phyloP scores from a whole-genome alignment of 768 basidiomycete species.

The Serendipita indica region DNA sequence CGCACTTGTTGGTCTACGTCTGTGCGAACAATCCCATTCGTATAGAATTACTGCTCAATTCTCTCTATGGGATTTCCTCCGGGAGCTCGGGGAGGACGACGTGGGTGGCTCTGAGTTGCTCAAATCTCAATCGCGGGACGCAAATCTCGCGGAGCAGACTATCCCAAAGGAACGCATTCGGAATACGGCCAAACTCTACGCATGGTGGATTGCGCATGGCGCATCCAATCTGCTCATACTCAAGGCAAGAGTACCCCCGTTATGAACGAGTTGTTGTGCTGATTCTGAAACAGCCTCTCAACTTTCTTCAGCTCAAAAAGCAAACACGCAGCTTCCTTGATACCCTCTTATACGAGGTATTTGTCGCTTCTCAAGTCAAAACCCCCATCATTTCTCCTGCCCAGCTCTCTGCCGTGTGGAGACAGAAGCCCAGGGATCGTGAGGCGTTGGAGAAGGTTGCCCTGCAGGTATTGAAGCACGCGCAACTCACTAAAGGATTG shows the following conservation, averaged over 20 bases:
- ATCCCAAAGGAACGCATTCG: slow-evolving; percentile 42
- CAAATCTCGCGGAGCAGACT: slow-evolving; percentile 28
- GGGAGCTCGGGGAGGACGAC: slow-evolving; percentile 77
- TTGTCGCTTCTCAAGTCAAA: slow-evolving; percentile 58
- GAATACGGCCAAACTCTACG: slow-evolving; percentile 75
- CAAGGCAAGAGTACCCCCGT: slow-evolving; percentile 40
- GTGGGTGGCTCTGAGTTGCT: slow-evolving; percentile 35
- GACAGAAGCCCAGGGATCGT: slow-evolving; percentile 16
- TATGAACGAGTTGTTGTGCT: not conserved
- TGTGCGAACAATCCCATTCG: slow-evolving; percentile 63
- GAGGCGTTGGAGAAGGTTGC: slow-evolving; percentile 62
- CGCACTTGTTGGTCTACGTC: slow-evolving; percentile 70
- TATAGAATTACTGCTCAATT: slow-evolving; percentile 90
- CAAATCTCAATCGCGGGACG: slow-evolving; percentile 30
- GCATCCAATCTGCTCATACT: slow-evolving; percentile 57
- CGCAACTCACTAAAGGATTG: slow-evolving; percentile 51
- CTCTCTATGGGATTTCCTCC: slow-evolving; percentile 91
- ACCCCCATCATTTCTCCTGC: slow-evolving; percentile 41
- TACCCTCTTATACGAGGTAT: slow-evolving; percentile 51
- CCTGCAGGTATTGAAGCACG: slow-evolving; percentile 51
- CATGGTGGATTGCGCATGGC: slow-evolving; percentile 88
- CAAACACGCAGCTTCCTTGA: slow-evolving; percentile 51
- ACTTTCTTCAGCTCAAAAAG: slow-evolving; percentile 61
- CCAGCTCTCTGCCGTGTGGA: not conserved
- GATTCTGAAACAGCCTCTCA: slow-evolving; percentile 48